Evolutionary conservation across 2,329 filamentous ascomycete genomes (phyloP), one percentile per base, ranked within the genome.

Genomic region (Dryadomyces quercivorus): DNA sequence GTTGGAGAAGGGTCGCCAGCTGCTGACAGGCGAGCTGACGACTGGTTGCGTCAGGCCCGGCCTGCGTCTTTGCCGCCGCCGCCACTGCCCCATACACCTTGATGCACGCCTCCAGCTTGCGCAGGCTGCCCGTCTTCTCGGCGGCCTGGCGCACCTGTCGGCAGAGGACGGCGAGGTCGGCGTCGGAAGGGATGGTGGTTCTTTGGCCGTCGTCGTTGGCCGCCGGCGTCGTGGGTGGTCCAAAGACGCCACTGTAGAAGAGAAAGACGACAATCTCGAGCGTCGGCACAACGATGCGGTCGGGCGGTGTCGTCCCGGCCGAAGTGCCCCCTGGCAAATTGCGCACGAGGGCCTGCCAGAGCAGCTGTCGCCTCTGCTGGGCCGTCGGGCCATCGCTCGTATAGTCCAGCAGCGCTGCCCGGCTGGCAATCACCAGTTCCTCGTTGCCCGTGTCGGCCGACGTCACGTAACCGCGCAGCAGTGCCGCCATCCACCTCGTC

Each of bases 371-470:
- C 75, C 13, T 61, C 59, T 8, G 12, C 15, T 18, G 42, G 42
- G 3, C 18, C n/a, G 8, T 9, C 4, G 62, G 60, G 43, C 70
- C 65, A 12, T 31, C 21, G 36, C 21, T 20, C 61, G 77, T 81
- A 59, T 78, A 78, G 5, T 74, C 69, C 2, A 78, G 72, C 0
- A 93, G 72, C 0, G 85, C 85, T 1, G 77, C 73, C 34, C 86
- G 78, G 49, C 84, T 84, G 10, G 81, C 79, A 51, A 86, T 81
- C 22, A 91, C 77, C 1, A 92, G 73, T 40, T 85, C 80, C 62
- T 92, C 86, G 56, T 87, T 86, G 42, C 85, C 85, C n/a, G 84
- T 82, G 62, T 88, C 86, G 9, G 86, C 85, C 2, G 86, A 88
- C 8, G 81, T 86, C 13, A 86, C 78, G 56, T 80, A 78, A 16